These are phyloP conservation scores for Epichloe scottii DNA, from an alignment of 2,329 filamentous ascomycete genomes.

Conservation along the genomic window DNA sequence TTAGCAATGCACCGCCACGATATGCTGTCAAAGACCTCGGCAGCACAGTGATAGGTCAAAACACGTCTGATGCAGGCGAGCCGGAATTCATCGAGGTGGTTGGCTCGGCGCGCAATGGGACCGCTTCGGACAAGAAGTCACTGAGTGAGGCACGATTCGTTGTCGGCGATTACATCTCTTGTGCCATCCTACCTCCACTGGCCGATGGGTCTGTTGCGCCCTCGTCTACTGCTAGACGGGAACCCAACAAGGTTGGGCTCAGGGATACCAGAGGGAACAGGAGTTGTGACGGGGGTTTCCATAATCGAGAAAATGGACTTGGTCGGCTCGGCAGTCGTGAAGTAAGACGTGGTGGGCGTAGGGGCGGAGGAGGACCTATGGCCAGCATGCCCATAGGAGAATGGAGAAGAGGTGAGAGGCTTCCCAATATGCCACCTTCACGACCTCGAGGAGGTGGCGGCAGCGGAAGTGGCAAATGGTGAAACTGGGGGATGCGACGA, in stretches of 20 bases:
- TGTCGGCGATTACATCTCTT: conserved; percentile 78
- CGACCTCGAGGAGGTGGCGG: conserved; percentile 16
- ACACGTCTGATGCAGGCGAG: conserved; percentile 31
- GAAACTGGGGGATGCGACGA: not conserved
- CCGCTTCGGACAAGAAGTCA: conserved; percentile 62
- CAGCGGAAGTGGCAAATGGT: conserved; percentile 16
- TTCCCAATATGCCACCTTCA: conserved; percentile 39
- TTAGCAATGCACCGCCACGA: conserved; percentile 27
- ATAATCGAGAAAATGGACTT: conserved; percentile 15
- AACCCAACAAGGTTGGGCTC: conserved; percentile 7
- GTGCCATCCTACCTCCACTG: conserved; percentile 65
- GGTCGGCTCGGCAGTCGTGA: conserved; percentile 23
- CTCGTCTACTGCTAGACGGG: conserved; percentile 27
- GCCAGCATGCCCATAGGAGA: conserved; percentile 39
- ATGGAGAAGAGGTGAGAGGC: conserved; percentile 52
- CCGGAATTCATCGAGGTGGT: conserved; percentile 25
- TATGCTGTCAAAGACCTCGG: conserved; percentile 75
- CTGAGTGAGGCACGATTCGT: conserved; percentile 69
- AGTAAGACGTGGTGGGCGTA: conserved; percentile 25
- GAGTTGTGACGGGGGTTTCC: conserved; percentile 14
- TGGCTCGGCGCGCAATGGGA: conserved; percentile 26
- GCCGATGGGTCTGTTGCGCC: conserved; percentile 63
- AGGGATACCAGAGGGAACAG: conserved; percentile 11
- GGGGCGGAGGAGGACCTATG: conserved; percentile 26
- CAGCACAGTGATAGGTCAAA: conserved; percentile 62